A percentile compares a stretch with the other conserved stretches of the same genome.
Evolutionary conservation across 192 early-diverging fungal species (phyloP).

Genomic region (Cetraspora pellucida): DNA sequence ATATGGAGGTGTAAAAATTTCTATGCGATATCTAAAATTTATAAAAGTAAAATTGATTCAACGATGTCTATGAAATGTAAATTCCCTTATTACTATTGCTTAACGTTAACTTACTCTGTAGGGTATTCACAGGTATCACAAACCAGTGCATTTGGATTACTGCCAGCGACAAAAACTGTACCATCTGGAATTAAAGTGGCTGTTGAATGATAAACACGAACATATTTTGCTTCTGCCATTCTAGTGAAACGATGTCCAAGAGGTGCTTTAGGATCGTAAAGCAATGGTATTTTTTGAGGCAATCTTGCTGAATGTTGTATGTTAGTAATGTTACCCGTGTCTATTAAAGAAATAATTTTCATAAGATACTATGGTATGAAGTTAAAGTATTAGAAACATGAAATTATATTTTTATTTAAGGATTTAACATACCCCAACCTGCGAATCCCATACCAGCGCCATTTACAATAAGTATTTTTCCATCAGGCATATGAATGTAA

Average conservation of each 20-base stretch:
- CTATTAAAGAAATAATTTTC: background rate
- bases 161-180: conserved; percentile 46
- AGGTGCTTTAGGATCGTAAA: conserved; percentile 52
- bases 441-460: conserved; percentile 58
- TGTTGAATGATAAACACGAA: conserved; percentile 64
- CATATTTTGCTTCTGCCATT: conserved; percentile 37
- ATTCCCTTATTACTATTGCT: background rate
- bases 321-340: background rate
- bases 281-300: conserved; percentile 53
- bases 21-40: conserved; percentile 46
- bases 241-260: conserved; percentile 38
- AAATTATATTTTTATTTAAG: background rate
- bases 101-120: conserved; percentile 46
- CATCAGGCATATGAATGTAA: conserved; percentile 50
- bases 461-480: conserved; percentile 61
- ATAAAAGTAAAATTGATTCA: background rate
- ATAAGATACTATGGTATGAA: background rate
- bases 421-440: conserved; percentile 44
- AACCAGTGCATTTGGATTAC: conserved; percentile 42
- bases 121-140: conserved; percentile 38
- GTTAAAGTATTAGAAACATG: background rate
- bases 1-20: conserved; percentile 61
- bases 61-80: background rate
- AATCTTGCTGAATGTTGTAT: conserved; percentile 37
- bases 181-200: conserved; percentile 51